Percentiles rank a stretch among this genome's conserved stretches.
phyloP scores from a whole-genome alignment of 1,284 basidiomycete species.

The Ceratobasidium sp. region DNA sequence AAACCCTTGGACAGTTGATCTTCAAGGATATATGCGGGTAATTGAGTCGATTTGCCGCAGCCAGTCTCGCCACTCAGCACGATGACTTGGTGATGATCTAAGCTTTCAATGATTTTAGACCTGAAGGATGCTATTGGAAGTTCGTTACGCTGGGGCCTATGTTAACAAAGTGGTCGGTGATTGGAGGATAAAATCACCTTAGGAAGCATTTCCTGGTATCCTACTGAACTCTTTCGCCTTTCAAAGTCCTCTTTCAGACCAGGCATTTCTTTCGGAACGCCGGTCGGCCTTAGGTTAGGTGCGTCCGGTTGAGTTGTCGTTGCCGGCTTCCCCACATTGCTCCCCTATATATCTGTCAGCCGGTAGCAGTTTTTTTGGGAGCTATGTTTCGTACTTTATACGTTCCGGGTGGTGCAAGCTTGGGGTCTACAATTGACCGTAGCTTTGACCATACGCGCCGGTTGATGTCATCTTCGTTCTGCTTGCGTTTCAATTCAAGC shows the following conservation, averaged over 20 bases:
- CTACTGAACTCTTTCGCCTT: slow-evolving; percentile 69
- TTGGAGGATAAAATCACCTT: slow-evolving; percentile 10
- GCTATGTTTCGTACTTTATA: slow-evolving; percentile 11
- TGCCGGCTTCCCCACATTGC: background rate
- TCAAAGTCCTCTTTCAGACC: slow-evolving; percentile 69
- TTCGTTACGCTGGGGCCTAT: slow-evolving; percentile 70
- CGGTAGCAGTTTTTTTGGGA: too few relatives aligned
- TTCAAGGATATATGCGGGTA: slow-evolving; percentile 95
- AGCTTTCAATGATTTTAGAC: slow-evolving; percentile 76
- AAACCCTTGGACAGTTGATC: slow-evolving; percentile 85
- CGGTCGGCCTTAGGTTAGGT: background rate
- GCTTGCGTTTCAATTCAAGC: slow-evolving; percentile 76
- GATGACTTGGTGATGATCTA: slow-evolving; percentile 87
- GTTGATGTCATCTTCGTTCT: slow-evolving; percentile 74
- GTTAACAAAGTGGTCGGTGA: slow-evolving; percentile 59
- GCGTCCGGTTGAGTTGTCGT: slow-evolving; percentile 57
- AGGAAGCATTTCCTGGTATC: slow-evolving; percentile 87
- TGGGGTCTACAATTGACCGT: slow-evolving; percentile 68
- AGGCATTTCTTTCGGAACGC: slow-evolving; percentile 50
- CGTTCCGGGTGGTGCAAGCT: slow-evolving; percentile 33
- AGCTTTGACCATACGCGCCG: slow-evolving; percentile 79
- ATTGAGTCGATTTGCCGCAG: slow-evolving; percentile 98
- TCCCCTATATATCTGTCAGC: slow-evolving; percentile 32
- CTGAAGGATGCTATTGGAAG: slow-evolving; percentile 93
- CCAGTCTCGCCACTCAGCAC: slow-evolving; percentile 98